Base-by-base conservation (phyloP, 2,329 filamentous ascomycete genomes). In the Phyllosticta citribraziliensis region DNA sequence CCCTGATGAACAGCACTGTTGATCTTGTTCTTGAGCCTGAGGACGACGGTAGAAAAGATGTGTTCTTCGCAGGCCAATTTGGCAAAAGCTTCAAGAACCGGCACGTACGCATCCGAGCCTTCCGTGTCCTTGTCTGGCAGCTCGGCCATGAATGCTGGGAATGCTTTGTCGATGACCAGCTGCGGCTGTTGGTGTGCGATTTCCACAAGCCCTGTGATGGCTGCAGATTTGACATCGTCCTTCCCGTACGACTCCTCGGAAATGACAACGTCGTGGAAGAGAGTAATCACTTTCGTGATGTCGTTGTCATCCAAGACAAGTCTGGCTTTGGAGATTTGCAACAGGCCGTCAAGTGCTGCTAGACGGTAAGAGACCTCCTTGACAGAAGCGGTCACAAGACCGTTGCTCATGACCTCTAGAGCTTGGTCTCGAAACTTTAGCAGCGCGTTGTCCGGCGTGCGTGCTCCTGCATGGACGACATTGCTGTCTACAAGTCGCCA, bases 141-240 rank as follows among this genome's bases (percentile, higher is more conserved):
- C 50, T 82, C 80, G 3, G 84, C 84, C 71, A 88, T 79, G 68
- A 88, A 86, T 5, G 82, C 82, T 25, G 85, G 85, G 66, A 88
- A 84, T 0, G 84, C 84, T 61, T 84, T 84, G 55, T 86, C 80
- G 66, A 86, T 81, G 27, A 88, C 82, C 11, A 85, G 72, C 55
- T 80, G 78, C 19, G 85, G 83, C 66, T 84, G 85, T 63, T 84
- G 78, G 63, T 81, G 81, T 6, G 85, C 85, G 52, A 88, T 79
- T 35, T 84, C 80, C 3, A 83, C 78, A 53, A 88, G 76, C 24
- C 81, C 79, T 35, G 76, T 73, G 63, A 87, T 82, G 5, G 84
- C 82, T 63, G 82, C 79, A 62, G 80, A 77, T 64, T 83, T 83
- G 35, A 86, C 73, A 62, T 84, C 80, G 59, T 81, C 79, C 57